Evolutionary conservation across 2,329 filamentous ascomycete genomes (phyloP), one percentile per base, ranked within the genome.

Genomic region (Sphaerostilbella broomeana): DNA sequence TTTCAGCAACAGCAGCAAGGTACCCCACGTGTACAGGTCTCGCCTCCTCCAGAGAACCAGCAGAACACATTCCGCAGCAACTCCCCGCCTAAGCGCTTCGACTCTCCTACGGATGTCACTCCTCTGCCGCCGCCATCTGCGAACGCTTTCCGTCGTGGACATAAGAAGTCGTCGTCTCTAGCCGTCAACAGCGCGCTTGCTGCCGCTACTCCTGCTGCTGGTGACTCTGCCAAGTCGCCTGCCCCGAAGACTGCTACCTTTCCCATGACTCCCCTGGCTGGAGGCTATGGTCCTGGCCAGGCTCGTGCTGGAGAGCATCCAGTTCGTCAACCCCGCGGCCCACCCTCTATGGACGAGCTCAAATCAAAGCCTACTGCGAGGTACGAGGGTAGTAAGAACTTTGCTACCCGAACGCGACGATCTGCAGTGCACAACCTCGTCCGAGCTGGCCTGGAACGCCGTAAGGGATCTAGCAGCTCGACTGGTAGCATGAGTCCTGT

Each of bases 341-440:
- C 92, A 17, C 92, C 92, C 11, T 80, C 86, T 11, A 74, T 97
- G 35, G 92, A 98, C 51, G 92, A 98, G 66, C 79, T 98, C 44
- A 78, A 83, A 55, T 75, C 82, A 15, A 92, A 89, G 65, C 92
- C 92, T 2, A 97, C 90, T 7, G 81, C 86, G 50, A 95, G 88
- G 67, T 79, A 90, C 48, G 90, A 97, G 61, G 92, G 90, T 17
- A 95, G 90, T 79, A 82, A 95, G 77, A 98, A 98, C 69, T 98
- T 98, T 65, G 84, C 85, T 9, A 81, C 88, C 40, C 88, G 92
- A 46, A 89, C 94, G 55, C 87, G 92, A 44, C 87, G 90, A 48
- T 88, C 85, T 53, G 92, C 92, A 18, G 81, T 98, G 30, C 81
- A 89, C 68, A 95, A 88, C 58, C 76, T 98, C 35, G 86, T 95